A percentile compares a stretch with the other conserved stretches of the same genome.
phyloP scores from a whole-genome alignment of 2,329 filamentous ascomycete species.

The Biscogniauxia sp. region DNA sequence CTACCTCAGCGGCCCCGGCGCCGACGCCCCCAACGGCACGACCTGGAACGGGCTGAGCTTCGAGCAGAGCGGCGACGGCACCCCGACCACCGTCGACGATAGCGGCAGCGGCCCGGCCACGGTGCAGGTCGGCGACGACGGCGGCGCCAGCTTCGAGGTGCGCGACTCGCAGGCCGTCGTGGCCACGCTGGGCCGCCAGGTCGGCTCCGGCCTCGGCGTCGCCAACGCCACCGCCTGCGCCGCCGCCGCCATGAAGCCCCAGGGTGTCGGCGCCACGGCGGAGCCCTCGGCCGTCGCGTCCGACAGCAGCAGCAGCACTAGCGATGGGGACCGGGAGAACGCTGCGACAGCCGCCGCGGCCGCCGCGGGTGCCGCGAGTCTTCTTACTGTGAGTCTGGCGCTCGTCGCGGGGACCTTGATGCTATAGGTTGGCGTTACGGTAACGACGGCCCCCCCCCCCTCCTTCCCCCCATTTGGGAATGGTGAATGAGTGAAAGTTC shows the following conservation, averaged over 20 bases:
- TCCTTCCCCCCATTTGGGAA: neutral
- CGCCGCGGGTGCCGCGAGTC: neutral
- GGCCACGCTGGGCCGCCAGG: constrained; percentile 38
- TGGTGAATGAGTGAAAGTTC: neutral
- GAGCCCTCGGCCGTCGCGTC: neutral
- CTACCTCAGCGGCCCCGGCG: constrained; percentile 44
- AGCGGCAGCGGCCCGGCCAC: constrained; percentile 31
- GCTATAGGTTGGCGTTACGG: constrained; percentile 7
- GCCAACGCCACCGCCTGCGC: neutral
- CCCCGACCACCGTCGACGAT: constrained; percentile 34
- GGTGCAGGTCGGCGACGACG: constrained; percentile 32
- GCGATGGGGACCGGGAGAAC: neutral
- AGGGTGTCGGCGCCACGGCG: neutral
- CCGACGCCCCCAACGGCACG: constrained; percentile 40
- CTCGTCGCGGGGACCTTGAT: constrained; percentile 6
- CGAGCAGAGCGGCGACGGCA: constrained; percentile 40
- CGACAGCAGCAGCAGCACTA: neutral
- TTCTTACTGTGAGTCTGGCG: constrained; percentile 4
- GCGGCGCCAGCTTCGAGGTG: constrained; percentile 34
- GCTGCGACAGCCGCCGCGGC: neutral
- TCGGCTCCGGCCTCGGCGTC: constrained; percentile 7
- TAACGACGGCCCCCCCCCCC: too few relatives aligned
- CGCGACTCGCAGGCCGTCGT: constrained; percentile 46
- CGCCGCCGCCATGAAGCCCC: neutral
- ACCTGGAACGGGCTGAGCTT: constrained; percentile 49